Percentiles rank a stretch among this genome's conserved stretches.
Conservation (phyloP, 2,329 filamentous ascomycete genomes). For the Gnomoniopsis sp. region DNA sequence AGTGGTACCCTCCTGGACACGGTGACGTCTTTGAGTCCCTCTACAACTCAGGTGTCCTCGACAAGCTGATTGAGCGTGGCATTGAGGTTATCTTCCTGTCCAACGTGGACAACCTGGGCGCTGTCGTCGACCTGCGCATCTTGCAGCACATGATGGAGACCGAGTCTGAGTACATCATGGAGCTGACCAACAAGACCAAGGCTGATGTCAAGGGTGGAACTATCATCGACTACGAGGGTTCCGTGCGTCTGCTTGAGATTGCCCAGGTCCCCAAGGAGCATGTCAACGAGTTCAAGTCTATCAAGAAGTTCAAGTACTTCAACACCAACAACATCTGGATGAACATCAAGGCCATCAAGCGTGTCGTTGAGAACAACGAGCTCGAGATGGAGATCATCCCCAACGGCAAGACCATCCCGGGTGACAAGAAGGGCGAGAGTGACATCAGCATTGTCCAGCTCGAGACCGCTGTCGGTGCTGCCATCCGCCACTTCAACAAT, state of each 20-base stretch:
- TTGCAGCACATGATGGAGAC: constrained; percentile 99
- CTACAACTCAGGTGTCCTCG: constrained; percentile 97
- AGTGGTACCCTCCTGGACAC: constrained; percentile 99
- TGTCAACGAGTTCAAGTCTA: constrained; percentile 99
- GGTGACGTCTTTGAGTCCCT: constrained; percentile 99
- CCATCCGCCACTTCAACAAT: constrained; percentile 98
- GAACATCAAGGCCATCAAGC: constrained; percentile 96
- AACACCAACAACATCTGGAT: constrained; percentile 99
- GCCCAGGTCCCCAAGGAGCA: constrained; percentile 99
- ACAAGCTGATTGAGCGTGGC: constrained; percentile 90
- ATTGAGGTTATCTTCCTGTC: constrained; percentile 98
- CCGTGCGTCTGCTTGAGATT: constrained; percentile 94
- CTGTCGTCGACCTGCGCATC: constrained; percentile 95
- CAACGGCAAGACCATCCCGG: constrained; percentile 97
- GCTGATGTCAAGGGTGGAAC: constrained; percentile 99
- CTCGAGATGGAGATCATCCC: constrained; percentile 99
- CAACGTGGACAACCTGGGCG: constrained; percentile 98
- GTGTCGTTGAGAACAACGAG: constrained; percentile 97
- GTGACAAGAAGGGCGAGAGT: constrained; percentile 99
- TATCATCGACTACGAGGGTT: constrained; percentile 99
- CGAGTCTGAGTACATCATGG: constrained; percentile 98
- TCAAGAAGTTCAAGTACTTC: constrained; percentile 99
- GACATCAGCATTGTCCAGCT: constrained; percentile 97
- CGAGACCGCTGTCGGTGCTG: constrained; percentile 96
- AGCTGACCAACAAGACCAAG: constrained; percentile 99